Evolutionary conservation across 352 stramenopile species (phyloP), one percentile per base, ranked within the genome.

Genomic region (Phytophthora multivora): DNA sequence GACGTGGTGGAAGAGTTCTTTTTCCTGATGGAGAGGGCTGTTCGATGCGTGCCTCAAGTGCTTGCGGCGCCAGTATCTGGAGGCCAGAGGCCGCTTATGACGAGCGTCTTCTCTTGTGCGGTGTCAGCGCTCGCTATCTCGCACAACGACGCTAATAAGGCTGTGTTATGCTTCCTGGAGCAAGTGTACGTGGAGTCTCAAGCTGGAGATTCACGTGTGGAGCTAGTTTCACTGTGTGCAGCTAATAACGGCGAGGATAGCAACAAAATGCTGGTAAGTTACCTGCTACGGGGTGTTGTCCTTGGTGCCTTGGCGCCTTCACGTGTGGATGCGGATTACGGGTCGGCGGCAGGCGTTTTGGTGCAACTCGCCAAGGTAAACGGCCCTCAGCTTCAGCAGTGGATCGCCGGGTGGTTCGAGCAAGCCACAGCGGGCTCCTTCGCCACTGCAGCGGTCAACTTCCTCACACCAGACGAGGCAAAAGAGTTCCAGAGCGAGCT

Each of bases 1-100:
- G 95, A 98, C 67, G 86, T 98, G 28, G 86, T 98, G 8, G 96
- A 99, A 69, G 96, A 98, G 71, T 97, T 98, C 41, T 99, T 99
- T 65, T 98, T 92, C 71, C 71, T 98, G 28, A 93, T 98, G 73
- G 89, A 97, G 43, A 84, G 93, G 18, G 89, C 93, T 43, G 77
- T 98, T 9, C 85, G 80, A 31, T 87, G 85, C 53, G 88, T 96
- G 31, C 94, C 94, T 0, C 79, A 88, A 38, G 71, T 86, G 15
- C 69, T 97, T 3, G 71, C 90, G 8, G 67, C 71, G 41, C 53
- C 70, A 5, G 42, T 71, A 10, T 86, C 51, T 30, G n/a, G 28
- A 46, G 46, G 31, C 18, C 51, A 48, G 47, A 43, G 13, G 13
- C 63, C 80, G 23, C 63, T 98, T 7, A 71, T 98, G 26, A 72